These are phyloP conservation scores for Agrocybe pediades DNA, from an alignment of 768 basidiomycete genomes.

Conservation along the genomic window DNA sequence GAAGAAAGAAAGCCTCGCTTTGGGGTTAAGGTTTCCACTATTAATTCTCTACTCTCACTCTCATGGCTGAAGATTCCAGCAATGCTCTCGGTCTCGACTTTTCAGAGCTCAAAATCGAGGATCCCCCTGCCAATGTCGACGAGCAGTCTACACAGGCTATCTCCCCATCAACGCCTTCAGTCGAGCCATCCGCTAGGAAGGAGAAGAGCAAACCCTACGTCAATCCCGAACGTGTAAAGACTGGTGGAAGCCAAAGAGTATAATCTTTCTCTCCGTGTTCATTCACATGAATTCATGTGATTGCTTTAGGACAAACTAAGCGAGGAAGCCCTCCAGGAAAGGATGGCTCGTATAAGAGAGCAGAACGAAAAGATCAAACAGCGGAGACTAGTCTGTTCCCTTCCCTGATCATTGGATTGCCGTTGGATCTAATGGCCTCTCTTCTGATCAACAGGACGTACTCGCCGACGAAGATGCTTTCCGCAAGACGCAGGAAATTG, in stretches of 20 bases:
- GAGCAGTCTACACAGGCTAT: conserved; percentile 4
- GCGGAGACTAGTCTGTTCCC: conserved; percentile 51
- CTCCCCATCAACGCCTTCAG: conserved; percentile 6
- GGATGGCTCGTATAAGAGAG: conserved; percentile 69
- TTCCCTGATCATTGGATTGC: conserved; percentile 1
- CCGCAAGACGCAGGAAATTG: conserved; percentile 65
- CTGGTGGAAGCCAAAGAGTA: conserved; percentile 75
- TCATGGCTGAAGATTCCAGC: conserved; percentile 37
- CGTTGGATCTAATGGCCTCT: conserved; percentile 5
- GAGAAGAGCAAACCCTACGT: conserved; percentile 76
- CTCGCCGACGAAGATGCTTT: conserved; percentile 83
- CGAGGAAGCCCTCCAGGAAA: conserved; percentile 66
- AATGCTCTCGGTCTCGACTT: conserved; percentile 79
- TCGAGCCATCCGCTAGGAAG: conserved; percentile 25
- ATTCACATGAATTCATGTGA: neutral
- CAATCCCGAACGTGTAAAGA: conserved; percentile 83
- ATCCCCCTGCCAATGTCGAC: conserved; percentile 9
- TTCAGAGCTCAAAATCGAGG: conserved; percentile 31
- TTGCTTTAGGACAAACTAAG: conserved; percentile 61
- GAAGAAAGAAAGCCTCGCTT: neutral
- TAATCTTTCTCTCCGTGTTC: neutral
- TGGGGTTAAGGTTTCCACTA: conserved; percentile 30
- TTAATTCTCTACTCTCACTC: conserved; percentile 12
- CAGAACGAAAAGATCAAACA: conserved; percentile 81
- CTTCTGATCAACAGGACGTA: conserved; percentile 55